Evolutionary conservation across 345 rosid species (phyloP), one percentile per base, ranked within the genome.

Genomic region (Gossypium rotundifolium): DNA sequence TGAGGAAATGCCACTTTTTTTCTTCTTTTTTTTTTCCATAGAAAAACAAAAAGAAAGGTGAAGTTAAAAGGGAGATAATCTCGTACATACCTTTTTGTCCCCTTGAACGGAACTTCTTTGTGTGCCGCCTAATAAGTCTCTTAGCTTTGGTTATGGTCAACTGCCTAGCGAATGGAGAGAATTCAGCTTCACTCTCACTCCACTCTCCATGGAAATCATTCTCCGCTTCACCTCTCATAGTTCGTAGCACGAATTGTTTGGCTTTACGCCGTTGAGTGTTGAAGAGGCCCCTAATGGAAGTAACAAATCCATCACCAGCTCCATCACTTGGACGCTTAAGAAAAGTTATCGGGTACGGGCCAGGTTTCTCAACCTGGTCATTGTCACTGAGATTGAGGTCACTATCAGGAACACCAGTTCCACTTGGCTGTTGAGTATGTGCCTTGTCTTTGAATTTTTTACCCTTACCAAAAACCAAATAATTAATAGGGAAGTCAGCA

Each of bases 251-350:
- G 79, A 95, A 93, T 72, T 92, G 95, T 80, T 81, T 91, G 48
- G 99, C 99, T 83, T 89, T 95, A 29, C 92, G 94, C 20, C 97
- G 88, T 80, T 95, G 99, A 38, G 93, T 95, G 73, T 85, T 93
- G 78, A 95, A 95, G 53, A 95, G 96, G 67, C 98, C 98, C 84
- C 86, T 82, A 52, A 95, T 80, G 60, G 97, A 93, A 69, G 94
- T 95, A 27, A 93, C 98, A 75, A 95, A 95, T 66, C 99, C 96
- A 85, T 95, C 99, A 23, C 99, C 99, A 60, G 98, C 99, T 83
- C 98, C 98, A 76, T 95, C 99, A 65, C 79, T 82, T 71, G 88
- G 88, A 45, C 97, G 96, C 84, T 91, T 95, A 18, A 90, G 84
- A 79, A 85, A 95, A 57, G 94, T 82, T 20, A 87, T 78, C 49